phyloP scores from a whole-genome alignment of 768 basidiomycete genomes.

The Cystofilobasidium macerans region DNA sequence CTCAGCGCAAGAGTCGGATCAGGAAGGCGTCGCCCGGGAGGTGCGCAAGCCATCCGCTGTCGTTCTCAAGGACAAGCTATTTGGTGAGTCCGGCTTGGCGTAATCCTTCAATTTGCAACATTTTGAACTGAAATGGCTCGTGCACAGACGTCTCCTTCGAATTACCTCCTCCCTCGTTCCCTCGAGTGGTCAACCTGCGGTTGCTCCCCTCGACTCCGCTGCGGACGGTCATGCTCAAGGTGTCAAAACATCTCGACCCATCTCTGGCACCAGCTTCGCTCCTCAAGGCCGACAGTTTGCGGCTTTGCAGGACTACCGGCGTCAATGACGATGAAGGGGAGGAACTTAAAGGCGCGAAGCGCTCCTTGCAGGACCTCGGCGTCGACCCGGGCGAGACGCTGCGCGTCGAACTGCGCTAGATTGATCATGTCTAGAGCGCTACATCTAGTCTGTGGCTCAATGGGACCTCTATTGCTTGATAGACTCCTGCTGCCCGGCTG shows the following conservation, averaged over 20 bases:
- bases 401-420: not conserved
- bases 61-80: conserved; percentile 9
- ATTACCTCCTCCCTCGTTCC: not conserved
- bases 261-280: not conserved
- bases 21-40: not conserved
- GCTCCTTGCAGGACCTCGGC: not conserved
- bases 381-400: not conserved
- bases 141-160: conserved; percentile 5
- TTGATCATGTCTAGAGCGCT: not conserved
- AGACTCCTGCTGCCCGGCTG: too few relatives aligned
- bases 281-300: not conserved
- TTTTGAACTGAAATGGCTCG: too few relatives aligned
- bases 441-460: not conserved
- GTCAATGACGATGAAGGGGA: not conserved
- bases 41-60: not conserved
- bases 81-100: conserved; percentile 12
- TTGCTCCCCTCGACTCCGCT: conserved; percentile 17
- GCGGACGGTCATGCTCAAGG: conserved; percentile 12
- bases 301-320: not conserved
- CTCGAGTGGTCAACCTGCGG: not conserved
- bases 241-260: conserved; percentile 9
- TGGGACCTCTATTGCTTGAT: not conserved
- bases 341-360: not conserved
- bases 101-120: too few relatives aligned
- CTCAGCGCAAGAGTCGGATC: not conserved